phyloP scores from a whole-genome alignment of 352 stramenopile species.

The Globisporangium nodosum region DNA sequence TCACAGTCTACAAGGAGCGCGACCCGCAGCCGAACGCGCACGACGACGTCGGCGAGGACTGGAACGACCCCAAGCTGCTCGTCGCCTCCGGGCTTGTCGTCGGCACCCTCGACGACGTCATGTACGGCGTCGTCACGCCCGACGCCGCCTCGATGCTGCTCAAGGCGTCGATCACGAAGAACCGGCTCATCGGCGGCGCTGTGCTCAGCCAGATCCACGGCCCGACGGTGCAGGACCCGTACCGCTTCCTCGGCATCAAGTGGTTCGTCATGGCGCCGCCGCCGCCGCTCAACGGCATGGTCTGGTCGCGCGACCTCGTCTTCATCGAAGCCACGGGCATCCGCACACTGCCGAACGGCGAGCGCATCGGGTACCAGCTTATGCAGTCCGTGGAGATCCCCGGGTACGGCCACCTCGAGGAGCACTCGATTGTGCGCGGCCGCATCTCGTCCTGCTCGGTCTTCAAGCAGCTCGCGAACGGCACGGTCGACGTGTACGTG shows the following conservation, averaged over 20 bases:
- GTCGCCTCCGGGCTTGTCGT: conserved; percentile 6
- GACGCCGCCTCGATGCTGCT: conserved; percentile 42
- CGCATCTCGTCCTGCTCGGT: conserved; percentile 6
- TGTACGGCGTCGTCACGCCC: conserved; percentile 45
- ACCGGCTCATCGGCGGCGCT: conserved; percentile 25
- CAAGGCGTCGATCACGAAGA: conserved; percentile 40
- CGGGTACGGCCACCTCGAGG: conserved; percentile 4
- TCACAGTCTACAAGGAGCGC: conserved; percentile 27
- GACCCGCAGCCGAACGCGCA: not conserved
- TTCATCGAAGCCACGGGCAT: conserved; percentile 40
- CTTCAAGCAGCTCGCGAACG: conserved; percentile 9
- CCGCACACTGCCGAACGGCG: conserved; percentile 17
- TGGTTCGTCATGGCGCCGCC: conserved; percentile 16
- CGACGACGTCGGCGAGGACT: conserved; percentile 3
- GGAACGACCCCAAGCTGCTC: conserved; percentile 11
- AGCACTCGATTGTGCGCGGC: conserved; percentile 2
- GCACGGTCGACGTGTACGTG: conserved; percentile 14
- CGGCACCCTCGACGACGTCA: conserved; percentile 48
- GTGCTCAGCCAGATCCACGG: conserved; percentile 11
- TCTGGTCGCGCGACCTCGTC: conserved; percentile 22
- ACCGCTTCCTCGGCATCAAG: conserved; percentile 22
- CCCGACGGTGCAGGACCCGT: conserved; percentile 14
- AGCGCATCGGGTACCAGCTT: conserved; percentile 27
- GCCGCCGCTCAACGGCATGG: conserved; percentile 1
- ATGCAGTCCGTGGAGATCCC: conserved; percentile 25